phyloP scores from a whole-genome alignment of 331 rosid species.

The Dryas integrifolia region DNA sequence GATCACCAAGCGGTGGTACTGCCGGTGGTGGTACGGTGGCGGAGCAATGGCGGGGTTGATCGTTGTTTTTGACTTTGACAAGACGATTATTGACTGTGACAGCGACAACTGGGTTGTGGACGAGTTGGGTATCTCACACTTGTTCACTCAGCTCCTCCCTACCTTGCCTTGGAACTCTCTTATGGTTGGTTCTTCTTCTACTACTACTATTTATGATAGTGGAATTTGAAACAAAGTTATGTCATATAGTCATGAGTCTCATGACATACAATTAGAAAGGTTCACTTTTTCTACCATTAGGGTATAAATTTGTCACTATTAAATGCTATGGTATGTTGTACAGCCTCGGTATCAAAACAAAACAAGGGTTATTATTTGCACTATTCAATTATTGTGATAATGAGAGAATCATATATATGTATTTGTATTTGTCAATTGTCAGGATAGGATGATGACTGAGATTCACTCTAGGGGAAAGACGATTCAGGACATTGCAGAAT shows the following conservation, averaged over 20 bases:
- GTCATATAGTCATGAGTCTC: too few relatives aligned
- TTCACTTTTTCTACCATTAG: too few relatives aligned
- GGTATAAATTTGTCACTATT: too few relatives aligned
- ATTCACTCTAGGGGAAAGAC: constrained; percentile 52
- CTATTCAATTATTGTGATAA: too few relatives aligned
- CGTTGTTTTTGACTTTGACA: constrained; percentile 64
- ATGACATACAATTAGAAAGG: too few relatives aligned
- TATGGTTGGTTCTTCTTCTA: constrained; percentile 39
- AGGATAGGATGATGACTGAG: constrained; percentile 73
- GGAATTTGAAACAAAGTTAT: too few relatives aligned
- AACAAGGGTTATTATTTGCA: too few relatives aligned
- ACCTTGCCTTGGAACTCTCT: constrained; percentile 68
- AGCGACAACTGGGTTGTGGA: constrained; percentile 68
- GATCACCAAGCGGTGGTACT: neutral
- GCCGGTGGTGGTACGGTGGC: too few relatives aligned
- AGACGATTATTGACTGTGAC: constrained; percentile 59
- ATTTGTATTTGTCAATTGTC: neutral
- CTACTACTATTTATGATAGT: neutral
- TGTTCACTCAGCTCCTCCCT: constrained; percentile 54
- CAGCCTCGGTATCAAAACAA: too few relatives aligned
- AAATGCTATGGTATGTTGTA: too few relatives aligned
- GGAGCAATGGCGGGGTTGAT: constrained; percentile 46
- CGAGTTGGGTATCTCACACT: constrained; percentile 50
- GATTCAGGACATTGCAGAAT: constrained; percentile 42
- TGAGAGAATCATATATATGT: too few relatives aligned